A percentile compares a stretch with the other conserved stretches of the same genome.
phyloP scores from a whole-genome alignment of 2,329 filamentous ascomycete species.

The Microthyrium microscopicum region DNA sequence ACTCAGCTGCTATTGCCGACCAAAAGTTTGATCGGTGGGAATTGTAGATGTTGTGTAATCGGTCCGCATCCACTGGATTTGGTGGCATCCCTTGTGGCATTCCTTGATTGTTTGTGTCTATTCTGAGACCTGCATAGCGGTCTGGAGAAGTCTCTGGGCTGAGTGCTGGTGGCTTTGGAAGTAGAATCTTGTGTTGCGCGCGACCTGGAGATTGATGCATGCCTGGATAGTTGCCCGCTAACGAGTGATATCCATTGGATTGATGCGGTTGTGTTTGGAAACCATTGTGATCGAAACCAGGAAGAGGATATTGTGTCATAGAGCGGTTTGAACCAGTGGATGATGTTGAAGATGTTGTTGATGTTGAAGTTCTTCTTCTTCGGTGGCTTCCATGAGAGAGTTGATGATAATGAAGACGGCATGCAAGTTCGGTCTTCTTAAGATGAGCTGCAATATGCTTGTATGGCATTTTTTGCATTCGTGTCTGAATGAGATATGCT shows the following conservation, averaged over 20 bases:
- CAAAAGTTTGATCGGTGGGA: slow-evolving; percentile 57
- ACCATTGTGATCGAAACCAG: slow-evolving; percentile 16
- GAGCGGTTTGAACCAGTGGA: slow-evolving; percentile 17
- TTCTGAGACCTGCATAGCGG: slow-evolving; percentile 16
- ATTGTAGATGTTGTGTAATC: slow-evolving; percentile 54
- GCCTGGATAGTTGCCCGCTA: slow-evolving; percentile 19
- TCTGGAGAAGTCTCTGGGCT: slow-evolving; percentile 22
- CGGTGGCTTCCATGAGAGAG: slow-evolving; percentile 68
- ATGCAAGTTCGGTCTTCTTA: slow-evolving; percentile 77
- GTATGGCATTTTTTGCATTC: slow-evolving; percentile 77
- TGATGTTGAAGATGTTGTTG: slow-evolving; percentile 45
- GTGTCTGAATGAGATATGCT: slow-evolving; percentile 66
- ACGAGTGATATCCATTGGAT: slow-evolving; percentile 23
- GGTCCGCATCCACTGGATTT: slow-evolving; percentile 46
- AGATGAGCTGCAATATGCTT: slow-evolving; percentile 75
- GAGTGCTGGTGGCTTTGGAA: slow-evolving; percentile 45
- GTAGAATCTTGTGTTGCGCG: slow-evolving; percentile 27
- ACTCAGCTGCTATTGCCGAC: slow-evolving; percentile 54
- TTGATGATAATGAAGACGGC: slow-evolving; percentile 75
- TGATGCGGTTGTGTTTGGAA: slow-evolving; percentile 21
- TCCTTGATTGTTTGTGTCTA: slow-evolving; percentile 21
- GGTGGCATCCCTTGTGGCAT: slow-evolving; percentile 21
- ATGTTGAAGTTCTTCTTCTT: slow-evolving; percentile 58
- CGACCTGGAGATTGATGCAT: slow-evolving; percentile 9
- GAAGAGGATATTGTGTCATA: slow-evolving; percentile 6